These are phyloP conservation scores for Mycena kentingensis DNA, from an alignment of 768 basidiomycete genomes.

Conservation along the genomic window DNA sequence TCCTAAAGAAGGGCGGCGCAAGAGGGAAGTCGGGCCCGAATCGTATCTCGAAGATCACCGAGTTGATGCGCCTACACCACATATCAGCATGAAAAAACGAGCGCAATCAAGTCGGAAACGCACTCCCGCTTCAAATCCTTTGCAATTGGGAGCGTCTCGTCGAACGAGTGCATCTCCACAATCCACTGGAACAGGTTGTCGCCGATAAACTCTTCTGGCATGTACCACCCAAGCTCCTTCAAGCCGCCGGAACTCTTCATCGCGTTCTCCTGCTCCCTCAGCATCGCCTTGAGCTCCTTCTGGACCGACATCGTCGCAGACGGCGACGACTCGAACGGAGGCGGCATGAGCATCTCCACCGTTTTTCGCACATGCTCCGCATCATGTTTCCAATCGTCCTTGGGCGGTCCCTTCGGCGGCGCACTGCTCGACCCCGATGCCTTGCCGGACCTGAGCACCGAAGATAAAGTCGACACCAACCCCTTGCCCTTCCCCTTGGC, in stretches of 20 bases:
- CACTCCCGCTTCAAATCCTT: conserved; percentile 57
- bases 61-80: conserved; percentile 52
- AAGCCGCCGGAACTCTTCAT: conserved; percentile 35
- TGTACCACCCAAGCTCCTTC: conserved; percentile 69
- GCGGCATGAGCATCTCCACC: conserved; percentile 54
- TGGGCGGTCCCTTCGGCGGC: conserved; percentile 27
- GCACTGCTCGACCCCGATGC: no score
- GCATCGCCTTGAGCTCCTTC: conserved; percentile 60
- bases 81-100: conserved; percentile 2
- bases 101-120: conserved; percentile 20
- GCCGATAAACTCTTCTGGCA: conserved; percentile 64
- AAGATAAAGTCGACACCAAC: conserved; percentile 8
- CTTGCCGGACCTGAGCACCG: conserved; percentile 13
- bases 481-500: conserved; percentile 22
- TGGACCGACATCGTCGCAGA: conserved; percentile 60
- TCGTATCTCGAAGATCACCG: conserved; percentile 71
- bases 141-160: conserved; percentile 58
- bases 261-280: conserved; percentile 57
- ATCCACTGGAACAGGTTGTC: conserved; percentile 77
- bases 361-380: conserved; percentile 47
- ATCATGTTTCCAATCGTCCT: conserved; percentile 59
- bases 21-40: conserved; percentile 69
- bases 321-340: conserved; percentile 57
- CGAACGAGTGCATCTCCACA: conserved; percentile 73
- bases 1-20: conserved; percentile 75